Evolutionary conservation across 192 early-diverging fungal genomes (phyloP).

Genomic region (Coemansia sp.): DNA sequence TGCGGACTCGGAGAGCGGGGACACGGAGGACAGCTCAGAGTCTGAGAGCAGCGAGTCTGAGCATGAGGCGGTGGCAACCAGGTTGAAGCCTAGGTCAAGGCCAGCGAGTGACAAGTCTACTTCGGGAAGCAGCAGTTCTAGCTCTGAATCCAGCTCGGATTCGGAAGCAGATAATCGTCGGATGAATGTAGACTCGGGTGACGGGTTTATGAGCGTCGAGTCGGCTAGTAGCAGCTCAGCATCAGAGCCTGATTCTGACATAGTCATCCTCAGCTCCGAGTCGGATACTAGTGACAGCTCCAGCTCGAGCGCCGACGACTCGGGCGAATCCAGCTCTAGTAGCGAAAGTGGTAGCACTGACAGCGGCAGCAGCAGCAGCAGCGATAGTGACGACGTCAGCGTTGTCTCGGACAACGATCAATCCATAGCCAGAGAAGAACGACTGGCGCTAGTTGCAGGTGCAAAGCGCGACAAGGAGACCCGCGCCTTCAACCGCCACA

Average conservation of each 20-base stretch:
- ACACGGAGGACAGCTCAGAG: constrained; percentile 1
- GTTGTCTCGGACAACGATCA: background rate
- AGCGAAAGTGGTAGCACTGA: background rate
- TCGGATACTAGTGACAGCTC: background rate
- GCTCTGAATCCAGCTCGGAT: background rate
- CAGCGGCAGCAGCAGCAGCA: background rate
- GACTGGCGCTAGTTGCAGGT: background rate
- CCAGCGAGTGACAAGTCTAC: background rate
- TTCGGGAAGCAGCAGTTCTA: background rate
- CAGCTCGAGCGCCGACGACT: background rate
- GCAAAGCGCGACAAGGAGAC: constrained; percentile 5
- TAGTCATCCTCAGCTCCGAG: background rate
- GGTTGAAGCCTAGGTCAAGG: background rate
- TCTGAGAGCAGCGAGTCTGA: background rate
- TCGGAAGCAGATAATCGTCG: background rate
- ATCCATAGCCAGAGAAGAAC: background rate
- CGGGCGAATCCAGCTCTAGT: background rate
- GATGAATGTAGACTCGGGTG: background rate
- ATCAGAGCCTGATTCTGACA: background rate
- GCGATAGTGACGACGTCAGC: background rate
- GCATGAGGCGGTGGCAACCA: background rate
- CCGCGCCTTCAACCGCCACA: background rate
- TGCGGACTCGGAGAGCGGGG: background rate
- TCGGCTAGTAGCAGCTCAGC: background rate
- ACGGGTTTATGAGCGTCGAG: constrained; percentile 1